A percentile compares a stretch with the other conserved stretches of the same genome.
Evolutionary conservation across 352 stramenopile species (phyloP).

Genomic region (Phytopythium litorale): DNA sequence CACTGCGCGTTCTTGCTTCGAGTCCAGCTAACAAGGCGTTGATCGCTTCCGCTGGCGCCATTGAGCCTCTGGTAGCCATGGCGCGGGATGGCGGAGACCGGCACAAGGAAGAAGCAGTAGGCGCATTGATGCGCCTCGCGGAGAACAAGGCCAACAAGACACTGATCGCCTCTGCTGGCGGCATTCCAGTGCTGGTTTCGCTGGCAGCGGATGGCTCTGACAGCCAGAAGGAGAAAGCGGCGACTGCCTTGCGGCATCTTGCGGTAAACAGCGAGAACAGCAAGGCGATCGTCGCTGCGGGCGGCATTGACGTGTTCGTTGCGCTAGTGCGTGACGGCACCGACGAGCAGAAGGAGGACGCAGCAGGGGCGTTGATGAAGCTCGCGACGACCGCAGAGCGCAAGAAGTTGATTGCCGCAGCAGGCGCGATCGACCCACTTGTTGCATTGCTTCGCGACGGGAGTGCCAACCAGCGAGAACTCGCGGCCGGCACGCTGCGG

Average conservation of each 20-base stretch:
- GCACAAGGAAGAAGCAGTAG: not conserved
- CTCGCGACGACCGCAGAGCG: not conserved
- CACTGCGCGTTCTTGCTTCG: not conserved
- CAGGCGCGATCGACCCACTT: not conserved
- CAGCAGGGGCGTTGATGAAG: not conserved
- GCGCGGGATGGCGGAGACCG: not conserved
- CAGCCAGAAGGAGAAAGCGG: conserved; percentile 4
- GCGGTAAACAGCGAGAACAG: not conserved
- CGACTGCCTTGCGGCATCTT: not conserved
- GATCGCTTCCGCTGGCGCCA: not conserved
- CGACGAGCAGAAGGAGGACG: not conserved
- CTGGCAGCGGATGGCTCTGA: not conserved
- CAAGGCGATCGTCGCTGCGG: not conserved
- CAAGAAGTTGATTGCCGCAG: not conserved
- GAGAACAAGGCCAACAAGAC: not conserved
- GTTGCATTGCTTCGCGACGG: not conserved
- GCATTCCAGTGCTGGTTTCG: not conserved
- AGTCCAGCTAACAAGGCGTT: not conserved
- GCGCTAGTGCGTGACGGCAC: not conserved
- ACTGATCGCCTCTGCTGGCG: not conserved
- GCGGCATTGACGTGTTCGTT: not conserved
- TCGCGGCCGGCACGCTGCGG: not conserved
- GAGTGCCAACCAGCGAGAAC: not conserved
- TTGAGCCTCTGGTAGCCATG: conserved; percentile 2
- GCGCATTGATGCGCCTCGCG: not conserved